Conservation (phyloP, 345 rosid species). For the Lumnitzera littorea region DNA sequence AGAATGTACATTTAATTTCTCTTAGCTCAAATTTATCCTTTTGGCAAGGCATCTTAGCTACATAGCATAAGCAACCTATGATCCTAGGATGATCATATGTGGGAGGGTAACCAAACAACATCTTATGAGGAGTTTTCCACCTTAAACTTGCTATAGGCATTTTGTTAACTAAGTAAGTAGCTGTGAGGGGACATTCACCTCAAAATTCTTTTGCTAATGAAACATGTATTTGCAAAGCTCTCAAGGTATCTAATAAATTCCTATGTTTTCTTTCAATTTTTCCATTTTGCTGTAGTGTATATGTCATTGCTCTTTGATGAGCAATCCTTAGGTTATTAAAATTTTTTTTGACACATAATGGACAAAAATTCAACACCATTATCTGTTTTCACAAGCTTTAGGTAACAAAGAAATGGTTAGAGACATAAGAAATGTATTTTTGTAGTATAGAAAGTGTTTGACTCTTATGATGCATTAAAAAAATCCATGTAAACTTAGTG, state of each 20-base stretch:
- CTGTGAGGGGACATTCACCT: background rate
- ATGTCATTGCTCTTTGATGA: too few species aligned
- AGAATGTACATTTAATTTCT: too few species aligned
- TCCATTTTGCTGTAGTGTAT: background rate
- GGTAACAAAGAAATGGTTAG: too few species aligned
- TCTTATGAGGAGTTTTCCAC: background rate
- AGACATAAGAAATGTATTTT: background rate
- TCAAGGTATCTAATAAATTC: background rate
- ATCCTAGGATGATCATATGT: background rate
- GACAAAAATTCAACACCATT: too few species aligned
- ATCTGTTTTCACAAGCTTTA: too few species aligned
- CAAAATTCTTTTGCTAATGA: background rate
- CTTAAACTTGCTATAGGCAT: background rate
- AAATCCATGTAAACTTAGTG: background rate
- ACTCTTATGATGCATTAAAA: background rate
- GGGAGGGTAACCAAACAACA: background rate
- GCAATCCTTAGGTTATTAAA: too few species aligned
- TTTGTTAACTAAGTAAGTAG: background rate
- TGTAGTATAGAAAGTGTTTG: background rate
- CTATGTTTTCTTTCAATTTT: background rate
- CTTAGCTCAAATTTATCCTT: too few species aligned
- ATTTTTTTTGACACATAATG: too few species aligned
- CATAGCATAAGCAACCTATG: too few species aligned
- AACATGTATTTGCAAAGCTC: background rate
- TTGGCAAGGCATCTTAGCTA: too few species aligned